Base-by-base conservation (phyloP, 257 asterid genomes). In the Haberlea rhodopensis region DNA sequence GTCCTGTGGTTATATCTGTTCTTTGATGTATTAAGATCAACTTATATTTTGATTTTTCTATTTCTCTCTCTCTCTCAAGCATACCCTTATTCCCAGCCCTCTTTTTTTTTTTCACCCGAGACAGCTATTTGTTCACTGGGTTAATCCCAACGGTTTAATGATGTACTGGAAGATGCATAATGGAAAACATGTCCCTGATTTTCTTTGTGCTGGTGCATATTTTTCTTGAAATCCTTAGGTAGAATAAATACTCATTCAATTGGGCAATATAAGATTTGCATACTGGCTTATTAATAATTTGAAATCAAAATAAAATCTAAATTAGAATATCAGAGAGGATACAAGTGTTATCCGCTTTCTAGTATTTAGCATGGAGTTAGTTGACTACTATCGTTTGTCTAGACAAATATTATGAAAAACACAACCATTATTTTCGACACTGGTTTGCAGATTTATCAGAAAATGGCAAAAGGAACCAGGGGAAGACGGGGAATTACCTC, bases 381-480 rank as follows among this genome's bases (percentile, higher is more conserved):
- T 40, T 13, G 16, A 34, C 45, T 40, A 11, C 6, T 40, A 11
- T 13, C 48, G 11, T 40, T 11, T 4, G 48, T 37, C 8, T 8
- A 1, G 4, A 43, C 5, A 43, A 43, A 2, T 43, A 15, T 16
- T 5, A 6, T 43, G 20, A 43, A 43, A 43, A 16, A 16, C 49
- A 15, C 19, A 43, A 43, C 19, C 5, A 43, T 43, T 4, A 0
- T 57, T 31, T 64, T 65, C 53, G 24, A 23, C 5, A 20, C 52
- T 59, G 31, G 5, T 61, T 46, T 74, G 54, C 77, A 73, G 82
- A 55, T 67, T 66, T 61, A 29, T 64, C 18, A 79, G 83, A 66
- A 78, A 71, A 94, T 94, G 99, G 96, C 95, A 46, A 94, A 94
- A 81, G 92, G 94, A 62, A 66, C 90, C 61, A 83, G 94, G 74